Evolutionary conservation across 148 eudicot genomes (phyloP), one percentile per base, ranked within the genome.

Genomic region (Camellia sinensis): DNA sequence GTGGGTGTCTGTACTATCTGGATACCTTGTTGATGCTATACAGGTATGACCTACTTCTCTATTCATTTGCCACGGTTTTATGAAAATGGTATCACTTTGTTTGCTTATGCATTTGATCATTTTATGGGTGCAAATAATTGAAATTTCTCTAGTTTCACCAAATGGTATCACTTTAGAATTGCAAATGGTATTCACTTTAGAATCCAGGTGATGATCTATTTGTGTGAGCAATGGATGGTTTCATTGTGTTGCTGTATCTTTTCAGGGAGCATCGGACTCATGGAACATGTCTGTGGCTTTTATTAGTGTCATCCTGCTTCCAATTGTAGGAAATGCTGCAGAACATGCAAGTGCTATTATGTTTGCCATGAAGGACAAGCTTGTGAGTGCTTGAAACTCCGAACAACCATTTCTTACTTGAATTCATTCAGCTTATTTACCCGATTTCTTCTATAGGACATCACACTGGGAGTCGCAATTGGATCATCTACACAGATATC

Each of bases 331-430:
- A 17, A 94, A 95, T 80, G 99, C 99, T 75, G 97, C 98, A 71
- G 98, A 92, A 83, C 97, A 93, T 89, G 99, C 97, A 11, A 93
- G 97, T 88, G 97, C 99, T 60, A 92, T 95, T 79, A 92, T 93
- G 93, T 95, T 93, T 86, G 97, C 97, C 22, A 85, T 89, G 81
- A 92, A 95, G 84, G 97, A 95, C 84, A 93, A 95, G 82, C 97
- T 95, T 82, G 97, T 95, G 73, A 92, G 96, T 89, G 29, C 78
- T 81, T 63, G 67, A 52, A 59, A 62, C 40, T 75, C 29, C 17
- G 37, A 61, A 67, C 13, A n/a, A 57, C 5, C 18, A 46, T 56
- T 61, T 67, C 67, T 50, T 74, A 22, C 67, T 67, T 68, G 18
- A 53, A 52, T 72, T 46, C n/a, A 50, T 66, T 66, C 54, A 22